These are phyloP conservation scores for Saccharomycopsis synnaedendra DNA, from an alignment of 805 yeast species.

Conservation along the genomic window DNA sequence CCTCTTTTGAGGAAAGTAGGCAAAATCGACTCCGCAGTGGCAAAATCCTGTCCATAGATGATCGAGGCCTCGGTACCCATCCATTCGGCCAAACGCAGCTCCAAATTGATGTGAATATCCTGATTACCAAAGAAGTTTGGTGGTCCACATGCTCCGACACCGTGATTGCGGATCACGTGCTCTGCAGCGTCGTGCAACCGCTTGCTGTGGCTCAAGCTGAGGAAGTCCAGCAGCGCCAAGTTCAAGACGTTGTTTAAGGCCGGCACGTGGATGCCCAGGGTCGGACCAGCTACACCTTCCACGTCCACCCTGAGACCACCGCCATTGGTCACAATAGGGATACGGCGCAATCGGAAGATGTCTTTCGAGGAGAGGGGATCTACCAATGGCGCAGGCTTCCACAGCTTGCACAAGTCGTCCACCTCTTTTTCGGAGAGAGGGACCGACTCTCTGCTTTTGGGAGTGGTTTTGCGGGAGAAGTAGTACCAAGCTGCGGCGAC, in stretches of 20 bases:
- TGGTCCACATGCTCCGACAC: conserved; percentile 98
- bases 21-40: conserved; percentile 76
- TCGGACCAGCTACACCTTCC: conserved; percentile 22
- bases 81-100: conserved; percentile 61
- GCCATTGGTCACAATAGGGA: conserved; percentile 50
- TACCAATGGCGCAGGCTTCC: conserved; percentile 86
- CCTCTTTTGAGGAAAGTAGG: conserved; percentile 95
- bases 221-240: conserved; percentile 61
- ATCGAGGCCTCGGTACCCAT: conserved; percentile 72
- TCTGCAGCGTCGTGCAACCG: conserved; percentile 42
- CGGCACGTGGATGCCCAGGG: neutral
- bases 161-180: conserved; percentile 50
- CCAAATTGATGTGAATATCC: conserved; percentile 76
- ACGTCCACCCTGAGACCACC: conserved; percentile 21
- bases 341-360: conserved; percentile 47
- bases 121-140: conserved; percentile 96
- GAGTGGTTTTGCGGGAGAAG: conserved; percentile 47
- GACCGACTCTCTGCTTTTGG: conserved; percentile 64
- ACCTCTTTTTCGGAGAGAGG: conserved; percentile 51
- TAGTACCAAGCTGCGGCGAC: conserved; percentile 81
- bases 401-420: conserved; percentile 75
- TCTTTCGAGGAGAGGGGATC: conserved; percentile 38
- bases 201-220: conserved; percentile 43
- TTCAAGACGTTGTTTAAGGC: conserved; percentile 37
- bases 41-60: conserved; percentile 86